Evolutionary conservation across 2,329 filamentous ascomycete genomes (phyloP), one percentile per base, ranked within the genome.

Genomic region (Uncinocarpus reesii): DNA sequence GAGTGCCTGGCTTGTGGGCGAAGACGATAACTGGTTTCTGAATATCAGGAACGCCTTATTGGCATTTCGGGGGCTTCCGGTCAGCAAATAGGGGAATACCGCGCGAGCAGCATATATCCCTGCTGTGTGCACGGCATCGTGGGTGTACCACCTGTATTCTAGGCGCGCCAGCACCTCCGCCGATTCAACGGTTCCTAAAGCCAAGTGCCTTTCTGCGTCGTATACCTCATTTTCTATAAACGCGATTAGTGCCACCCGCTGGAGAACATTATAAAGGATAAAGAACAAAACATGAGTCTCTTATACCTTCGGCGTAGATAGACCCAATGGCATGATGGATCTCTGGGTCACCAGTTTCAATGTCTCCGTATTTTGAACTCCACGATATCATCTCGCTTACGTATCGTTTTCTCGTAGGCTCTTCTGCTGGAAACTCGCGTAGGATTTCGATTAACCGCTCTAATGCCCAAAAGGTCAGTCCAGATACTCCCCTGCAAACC

Each of bases 351-450:
- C 92, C 92, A 43, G 87, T 84, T 41, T 92, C 89, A 64, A 85
- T 86, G 38, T 92, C 85, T 57, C 89, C 87, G 60, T 80, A 83
- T 64, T 84, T 90, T 48, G 80, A 76, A 49, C 87, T 93, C 92
- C 92, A 98, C 47, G 76, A 77, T 56, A 95, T 80, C 62, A 89
- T 84, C 63, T 95, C 89, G 20, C 78, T 80, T 35, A 96, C 83
- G 62, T 89, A 95, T 68, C 86, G 86, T 78, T 95, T 96, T 62
- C 89, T 79, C 48, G 85, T 94, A 2, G 90, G 90, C 70, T 98
- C 92, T 46, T 83, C 81, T 21, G 77, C 71, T 11, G 84, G 80
- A 59, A 98, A 96, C 31, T 88, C 75, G 47, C 86, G 77, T 61
- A 98, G 68, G 42, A 93, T 77, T 16, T 83, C 83, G 59, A 96